A percentile compares a stretch with the other conserved stretches of the same genome.
Conservation (phyloP, 441 rosid species). For the Kokia cookei region DNA sequence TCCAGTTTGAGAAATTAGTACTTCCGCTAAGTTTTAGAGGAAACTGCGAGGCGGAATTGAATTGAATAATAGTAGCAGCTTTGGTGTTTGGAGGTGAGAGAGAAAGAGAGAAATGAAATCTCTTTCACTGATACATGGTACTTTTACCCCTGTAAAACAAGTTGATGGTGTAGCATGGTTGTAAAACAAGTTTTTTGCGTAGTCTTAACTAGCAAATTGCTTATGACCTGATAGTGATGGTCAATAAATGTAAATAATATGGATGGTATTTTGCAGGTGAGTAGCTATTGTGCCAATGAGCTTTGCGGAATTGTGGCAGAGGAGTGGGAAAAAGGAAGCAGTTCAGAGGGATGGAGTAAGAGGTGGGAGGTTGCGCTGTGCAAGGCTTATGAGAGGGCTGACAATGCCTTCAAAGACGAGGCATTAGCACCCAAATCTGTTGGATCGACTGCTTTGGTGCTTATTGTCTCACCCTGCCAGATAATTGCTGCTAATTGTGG, state of each 20-base stretch:
- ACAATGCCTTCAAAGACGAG: not conserved
- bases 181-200: not conserved
- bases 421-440: not conserved
- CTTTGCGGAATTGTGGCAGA: not conserved
- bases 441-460: conserved; percentile 1
- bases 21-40: too few species aligned
- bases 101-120: too few species aligned
- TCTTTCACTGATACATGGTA: too few species aligned
- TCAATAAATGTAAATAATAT: not conserved
- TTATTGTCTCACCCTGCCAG: not conserved
- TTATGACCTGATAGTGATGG: not conserved
- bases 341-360: not conserved
- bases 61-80: too few species aligned
- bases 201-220: not conserved
- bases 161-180: not conserved
- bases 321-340: not conserved
- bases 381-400: conserved; percentile 5
- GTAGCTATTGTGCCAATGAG: not conserved
- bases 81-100: too few species aligned
- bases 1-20: too few species aligned
- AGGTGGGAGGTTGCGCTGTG: conserved; percentile 1
- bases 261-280: conserved; percentile 2
- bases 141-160: not conserved
- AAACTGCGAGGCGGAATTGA: too few species aligned
- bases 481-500: conserved; percentile 6